Percentiles rank a stretch among this genome's conserved stretches.
Evolutionary conservation across 768 basidiomycete genomes (phyloP).

Genomic region (Pluteus cervinus): DNA sequence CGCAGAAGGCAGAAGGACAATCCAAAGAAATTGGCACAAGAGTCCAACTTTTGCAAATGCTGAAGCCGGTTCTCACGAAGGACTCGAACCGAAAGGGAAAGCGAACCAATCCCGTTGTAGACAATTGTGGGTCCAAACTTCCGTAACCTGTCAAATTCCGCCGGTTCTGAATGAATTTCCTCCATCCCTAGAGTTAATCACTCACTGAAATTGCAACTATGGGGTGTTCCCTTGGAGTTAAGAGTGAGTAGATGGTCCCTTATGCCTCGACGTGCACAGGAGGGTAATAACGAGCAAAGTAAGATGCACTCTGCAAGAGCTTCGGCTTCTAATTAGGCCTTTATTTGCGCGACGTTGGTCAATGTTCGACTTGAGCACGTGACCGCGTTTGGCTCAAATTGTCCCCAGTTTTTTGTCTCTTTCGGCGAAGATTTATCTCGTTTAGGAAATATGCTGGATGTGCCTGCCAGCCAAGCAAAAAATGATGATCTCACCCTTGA

Average conservation of each 20-base stretch:
- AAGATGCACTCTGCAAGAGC: no score
- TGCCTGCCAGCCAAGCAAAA: background rate
- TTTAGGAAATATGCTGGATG: background rate
- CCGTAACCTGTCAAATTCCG: constrained; percentile 28
- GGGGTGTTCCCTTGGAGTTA: constrained; percentile 18
- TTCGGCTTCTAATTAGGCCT: no score
- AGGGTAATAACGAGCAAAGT: no score
- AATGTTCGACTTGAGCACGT: constrained; percentile 52
- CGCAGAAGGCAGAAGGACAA: constrained; percentile 12
- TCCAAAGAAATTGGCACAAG: constrained; percentile 6
- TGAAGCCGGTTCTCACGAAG: constrained; percentile 34
- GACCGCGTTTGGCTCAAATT: constrained; percentile 26
- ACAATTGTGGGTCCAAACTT: constrained; percentile 48
- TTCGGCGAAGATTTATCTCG: background rate
- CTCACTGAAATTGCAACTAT: constrained; percentile 21
- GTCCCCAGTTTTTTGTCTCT: background rate
- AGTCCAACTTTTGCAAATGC: no score
- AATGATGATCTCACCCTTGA: no score
- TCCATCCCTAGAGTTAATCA: constrained; percentile 4
- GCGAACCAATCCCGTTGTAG: constrained; percentile 37
- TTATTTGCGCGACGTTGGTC: constrained; percentile 39
- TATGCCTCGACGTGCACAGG: no score
- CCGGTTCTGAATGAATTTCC: no score
- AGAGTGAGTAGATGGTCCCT: constrained; percentile 6
- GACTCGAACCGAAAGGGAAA: constrained; percentile 24